Evolutionary conservation across 768 basidiomycete genomes (phyloP), one percentile per base, ranked within the genome.

Genomic region (Arthromyces matolae): DNA sequence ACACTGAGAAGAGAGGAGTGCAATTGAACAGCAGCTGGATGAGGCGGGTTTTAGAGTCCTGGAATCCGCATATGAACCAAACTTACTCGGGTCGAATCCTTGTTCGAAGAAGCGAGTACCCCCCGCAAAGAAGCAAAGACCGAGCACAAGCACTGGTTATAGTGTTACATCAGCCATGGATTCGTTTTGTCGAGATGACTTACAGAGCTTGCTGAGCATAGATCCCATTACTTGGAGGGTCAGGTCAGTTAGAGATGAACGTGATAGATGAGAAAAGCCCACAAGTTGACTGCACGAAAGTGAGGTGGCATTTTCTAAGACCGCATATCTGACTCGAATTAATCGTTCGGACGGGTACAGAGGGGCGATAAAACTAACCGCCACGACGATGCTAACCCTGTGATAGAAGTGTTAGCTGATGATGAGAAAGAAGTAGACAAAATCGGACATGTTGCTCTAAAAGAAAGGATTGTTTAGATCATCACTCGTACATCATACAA

Each of bases 71-170:
- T 19, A 24, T n/a, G 5, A 24, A 10, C 4, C 12, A 35, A 24
- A 64, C 81, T 45, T 57, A 89, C 88, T 82, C 3, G 73, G 62
- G 51, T 87, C 82, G 51, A 89, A 89, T 1, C 79, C 84, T 63
- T 91, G 89, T 59, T 91, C 86, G 3, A 84, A 81, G 54, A 84
- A 91, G 12, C 78, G 76, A 52, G 83, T 58, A 0, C 89, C 89
- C 12, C 89, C 89, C 0, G 88, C 89, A 52, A 92, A 86, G 66
- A 91, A 89, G 56, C 87, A 89, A 64, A 92, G 79, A 14, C 90
- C 90, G 9, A 92, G 76, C 14, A 93, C 89, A 32, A 93, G 78
- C 1, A 93, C 88, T 90, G 18, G 29, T 7, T 16, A 16, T 39
- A 14, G 38, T 28, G 32, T 40, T 42, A 48, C 50, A 44, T 28